Conservation (phyloP, 805 yeast genomes). For the Nakazawaea molendinolei region DNA sequence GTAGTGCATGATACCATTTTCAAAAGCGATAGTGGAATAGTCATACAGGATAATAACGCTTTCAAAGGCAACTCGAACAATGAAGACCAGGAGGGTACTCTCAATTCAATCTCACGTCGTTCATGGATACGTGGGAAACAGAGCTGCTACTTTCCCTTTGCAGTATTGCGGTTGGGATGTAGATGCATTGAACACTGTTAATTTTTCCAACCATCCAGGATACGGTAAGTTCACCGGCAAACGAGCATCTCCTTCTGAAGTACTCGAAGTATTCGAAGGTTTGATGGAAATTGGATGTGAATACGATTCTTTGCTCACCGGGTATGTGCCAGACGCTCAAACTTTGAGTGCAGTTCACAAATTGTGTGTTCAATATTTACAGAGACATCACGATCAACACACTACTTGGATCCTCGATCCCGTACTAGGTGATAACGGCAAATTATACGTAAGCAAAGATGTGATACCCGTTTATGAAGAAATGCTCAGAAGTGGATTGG, state of each 20-base stretch:
- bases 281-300: constrained; percentile 38
- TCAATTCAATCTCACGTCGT: constrained; percentile 86
- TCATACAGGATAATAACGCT: no score
- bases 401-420: constrained; percentile 77
- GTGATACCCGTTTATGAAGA: constrained; percentile 46
- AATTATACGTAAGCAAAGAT: constrained; percentile 60
- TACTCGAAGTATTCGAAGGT: constrained; percentile 49
- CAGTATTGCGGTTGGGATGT: constrained; percentile 91
- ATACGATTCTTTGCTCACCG: constrained; percentile 69
- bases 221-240: constrained; percentile 64
- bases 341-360: constrained; percentile 44
- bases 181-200: constrained; percentile 81
- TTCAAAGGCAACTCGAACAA: background rate
- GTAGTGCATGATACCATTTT: no score
- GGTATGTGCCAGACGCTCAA: constrained; percentile 66
- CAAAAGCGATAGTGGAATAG: no score
- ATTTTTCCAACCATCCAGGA: constrained; percentile 90
- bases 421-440: constrained; percentile 87
- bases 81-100: constrained; percentile 25
- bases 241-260: constrained; percentile 35
- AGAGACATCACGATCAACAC: constrained; percentile 8
- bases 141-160: constrained; percentile 84
- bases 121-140: constrained; percentile 93
- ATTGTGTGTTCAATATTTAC: constrained; percentile 28
- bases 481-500: constrained; percentile 34